A percentile compares a stretch with the other conserved stretches of the same genome.
Conservation (phyloP, 108 stramenopile species). For the Poteriospumella lacustris region DNA sequence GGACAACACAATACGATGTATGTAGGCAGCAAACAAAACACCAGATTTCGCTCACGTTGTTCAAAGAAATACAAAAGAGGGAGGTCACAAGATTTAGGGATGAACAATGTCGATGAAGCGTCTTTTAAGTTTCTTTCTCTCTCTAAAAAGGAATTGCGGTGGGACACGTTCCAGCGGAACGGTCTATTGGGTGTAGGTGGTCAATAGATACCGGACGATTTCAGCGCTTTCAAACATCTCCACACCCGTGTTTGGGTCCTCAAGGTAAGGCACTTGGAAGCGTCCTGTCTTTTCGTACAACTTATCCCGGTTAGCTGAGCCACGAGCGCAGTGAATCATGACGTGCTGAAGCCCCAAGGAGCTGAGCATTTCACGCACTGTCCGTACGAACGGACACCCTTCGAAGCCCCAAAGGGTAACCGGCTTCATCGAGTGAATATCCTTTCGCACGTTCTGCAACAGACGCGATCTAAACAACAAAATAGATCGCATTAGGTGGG, state of each 20-base stretch:
- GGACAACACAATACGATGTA: no score
- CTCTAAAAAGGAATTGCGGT: no score
- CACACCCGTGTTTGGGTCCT: conserved; percentile 78
- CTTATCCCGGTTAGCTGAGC: conserved; percentile 67
- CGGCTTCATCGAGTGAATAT: conserved; percentile 66
- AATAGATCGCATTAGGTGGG: background rate
- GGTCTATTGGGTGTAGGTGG: conserved; percentile 76
- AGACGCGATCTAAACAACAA: conserved; percentile 16
- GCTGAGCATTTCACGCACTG: conserved; percentile 66
- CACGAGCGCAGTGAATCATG: conserved; percentile 68
- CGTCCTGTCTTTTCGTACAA: conserved; percentile 67
- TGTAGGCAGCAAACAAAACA: no score
- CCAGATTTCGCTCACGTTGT: no score
- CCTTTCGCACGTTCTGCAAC: conserved; percentile 60
- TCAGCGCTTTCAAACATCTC: conserved; percentile 69
- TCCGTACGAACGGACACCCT: conserved; percentile 68
- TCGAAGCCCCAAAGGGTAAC: conserved; percentile 78
- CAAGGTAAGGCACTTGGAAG: conserved; percentile 75
- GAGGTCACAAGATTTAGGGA: no score
- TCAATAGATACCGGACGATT: conserved; percentile 74
- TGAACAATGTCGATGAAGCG: no score
- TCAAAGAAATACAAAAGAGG: no score
- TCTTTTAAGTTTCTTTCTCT: no score
- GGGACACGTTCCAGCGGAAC: no score
- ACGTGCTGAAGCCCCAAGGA: conserved; percentile 70